These are phyloP conservation scores for Daldinia concentrica DNA, from an alignment of 495 filamentous ascomycete species.

Conservation along the genomic window DNA sequence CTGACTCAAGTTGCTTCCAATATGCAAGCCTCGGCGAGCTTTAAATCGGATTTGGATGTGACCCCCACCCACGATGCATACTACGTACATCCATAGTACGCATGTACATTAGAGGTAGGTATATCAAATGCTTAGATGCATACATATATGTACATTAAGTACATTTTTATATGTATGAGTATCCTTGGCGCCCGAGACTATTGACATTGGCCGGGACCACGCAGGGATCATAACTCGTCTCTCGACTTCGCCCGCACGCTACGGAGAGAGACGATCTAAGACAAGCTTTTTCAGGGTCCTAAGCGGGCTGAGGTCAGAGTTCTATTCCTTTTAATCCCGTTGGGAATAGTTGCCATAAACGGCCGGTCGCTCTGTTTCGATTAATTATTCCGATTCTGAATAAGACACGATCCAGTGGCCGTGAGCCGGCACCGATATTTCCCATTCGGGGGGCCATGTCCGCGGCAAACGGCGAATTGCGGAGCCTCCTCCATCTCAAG, in stretches of 20 bases:
- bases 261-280: slow-evolving; percentile 15
- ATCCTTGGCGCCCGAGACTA: slow-evolving; percentile 35
- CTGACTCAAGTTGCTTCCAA: not conserved
- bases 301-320: slow-evolving; percentile 2
- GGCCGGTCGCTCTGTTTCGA: not conserved
- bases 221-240: slow-evolving; percentile 27
- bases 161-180: not conserved
- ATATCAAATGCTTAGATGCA: not conserved
- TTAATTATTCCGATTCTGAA: slow-evolving; percentile 15
- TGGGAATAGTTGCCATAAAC: not conserved
- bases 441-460: slow-evolving; percentile 28
- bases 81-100: not conserved
- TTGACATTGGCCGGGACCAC: slow-evolving; percentile 33
- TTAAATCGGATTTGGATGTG: not conserved
- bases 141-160: not conserved
- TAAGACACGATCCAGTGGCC: not conserved
- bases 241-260: slow-evolving; percentile 27
- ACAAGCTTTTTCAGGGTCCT: slow-evolving; percentile 33
- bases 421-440: slow-evolving; percentile 17
- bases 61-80: not conserved
- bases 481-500: slow-evolving; percentile 4
- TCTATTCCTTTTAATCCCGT: not conserved
- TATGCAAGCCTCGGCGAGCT: slow-evolving; percentile 1
- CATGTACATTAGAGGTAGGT: not conserved
- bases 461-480: slow-evolving; percentile 24